Percentiles rank a stretch among this genome's conserved stretches.
These are phyloP conservation scores for Trichosanthes truncata DNA, from an alignment of 306 rosid genomes.

Conservation along the genomic window DNA sequence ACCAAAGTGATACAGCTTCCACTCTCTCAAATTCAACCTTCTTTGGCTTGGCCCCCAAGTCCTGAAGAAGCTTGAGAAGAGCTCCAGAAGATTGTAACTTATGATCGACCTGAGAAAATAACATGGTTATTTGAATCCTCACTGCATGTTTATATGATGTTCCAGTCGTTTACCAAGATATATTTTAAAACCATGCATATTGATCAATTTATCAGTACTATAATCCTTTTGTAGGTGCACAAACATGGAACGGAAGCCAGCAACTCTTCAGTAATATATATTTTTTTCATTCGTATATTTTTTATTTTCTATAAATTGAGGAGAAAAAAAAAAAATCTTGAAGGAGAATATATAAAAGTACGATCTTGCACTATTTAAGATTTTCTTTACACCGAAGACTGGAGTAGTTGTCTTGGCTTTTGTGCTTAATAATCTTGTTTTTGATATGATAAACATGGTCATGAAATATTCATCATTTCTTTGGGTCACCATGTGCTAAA, in stretches of 20 bases:
- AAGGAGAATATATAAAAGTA: conserved; percentile 1
- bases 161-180: not conserved
- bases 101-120: not conserved
- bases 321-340: not conserved
- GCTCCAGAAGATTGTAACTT: not conserved
- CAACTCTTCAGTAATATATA: not conserved
- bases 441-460: conserved; percentile 53
- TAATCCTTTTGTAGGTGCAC: not conserved
- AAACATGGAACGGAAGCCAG: not conserved
- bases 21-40: not conserved
- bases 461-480: conserved; percentile 32
- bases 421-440: not conserved
- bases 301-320: too few relatives aligned
- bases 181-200: not conserved
- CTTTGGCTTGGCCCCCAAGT: not conserved
- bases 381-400: conserved; percentile 7
- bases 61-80: not conserved
- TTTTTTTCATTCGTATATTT: not conserved
- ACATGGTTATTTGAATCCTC: not conserved
- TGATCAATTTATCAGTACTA: not conserved
- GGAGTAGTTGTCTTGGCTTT: not conserved
- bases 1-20: not conserved
- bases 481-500: conserved; percentile 19
- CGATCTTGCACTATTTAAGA: not conserved
- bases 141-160: too few relatives aligned